phyloP scores from a whole-genome alignment of 768 basidiomycete genomes.

The Strobilomyces dryophilus region DNA sequence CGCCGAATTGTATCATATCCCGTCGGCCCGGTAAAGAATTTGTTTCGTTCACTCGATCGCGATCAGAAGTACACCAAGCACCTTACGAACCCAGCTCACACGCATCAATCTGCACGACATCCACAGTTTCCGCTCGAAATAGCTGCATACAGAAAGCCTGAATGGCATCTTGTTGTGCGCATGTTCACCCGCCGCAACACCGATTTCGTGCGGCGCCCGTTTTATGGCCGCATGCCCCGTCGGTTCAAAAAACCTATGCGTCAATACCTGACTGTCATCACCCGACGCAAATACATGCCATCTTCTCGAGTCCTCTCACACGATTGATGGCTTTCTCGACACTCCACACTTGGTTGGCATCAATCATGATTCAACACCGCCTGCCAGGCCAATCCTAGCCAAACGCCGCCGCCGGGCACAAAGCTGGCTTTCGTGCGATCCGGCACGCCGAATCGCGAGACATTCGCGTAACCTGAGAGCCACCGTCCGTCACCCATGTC shows the following conservation, averaged over 20 bases:
- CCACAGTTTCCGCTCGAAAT: conserved; percentile 82
- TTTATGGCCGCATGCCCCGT: conserved; percentile 82
- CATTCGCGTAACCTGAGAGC: conserved; percentile 70
- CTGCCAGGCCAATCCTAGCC: conserved; percentile 76
- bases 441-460: not conserved
- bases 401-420: conserved; percentile 1
- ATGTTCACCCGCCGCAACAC: conserved; percentile 93
- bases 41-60: conserved; percentile 63
- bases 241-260: conserved; percentile 75
- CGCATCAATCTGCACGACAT: conserved; percentile 86
- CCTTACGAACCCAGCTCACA: conserved; percentile 90
- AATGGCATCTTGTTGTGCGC: conserved; percentile 95
- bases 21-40: not conserved
- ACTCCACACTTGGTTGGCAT: not conserved
- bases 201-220: conserved; percentile 72
- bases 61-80: conserved; percentile 85
- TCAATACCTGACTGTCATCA: conserved; percentile 7
- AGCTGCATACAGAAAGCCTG: conserved; percentile 60
- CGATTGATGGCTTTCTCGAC: conserved; percentile 87
- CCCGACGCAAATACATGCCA: conserved; percentile 24
- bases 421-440: not conserved
- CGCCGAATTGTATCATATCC: conserved; percentile 47
- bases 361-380: conserved; percentile 34
- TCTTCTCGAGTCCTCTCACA: conserved; percentile 66
- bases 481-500: conserved; percentile 88